These are phyloP conservation scores for Solanum chiquidenum DNA, from an alignment of 257 asterid genomes.

Conservation along the genomic window DNA sequence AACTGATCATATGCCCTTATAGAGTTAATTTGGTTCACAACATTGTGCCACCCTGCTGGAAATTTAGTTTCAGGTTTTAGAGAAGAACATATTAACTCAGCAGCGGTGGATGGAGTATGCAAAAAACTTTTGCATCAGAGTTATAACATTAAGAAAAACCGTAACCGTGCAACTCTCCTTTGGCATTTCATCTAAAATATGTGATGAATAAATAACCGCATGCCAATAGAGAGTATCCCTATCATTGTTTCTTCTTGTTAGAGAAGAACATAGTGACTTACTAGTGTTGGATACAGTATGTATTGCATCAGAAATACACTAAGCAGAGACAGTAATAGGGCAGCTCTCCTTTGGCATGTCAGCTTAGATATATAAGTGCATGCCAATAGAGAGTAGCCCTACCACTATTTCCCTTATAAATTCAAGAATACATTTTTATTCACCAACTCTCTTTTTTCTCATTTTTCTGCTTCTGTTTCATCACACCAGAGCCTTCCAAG, in stretches of 20 bases:
- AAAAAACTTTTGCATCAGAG: neutral
- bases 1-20: no score
- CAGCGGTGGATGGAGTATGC: neutral
- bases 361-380: conserved; percentile 1
- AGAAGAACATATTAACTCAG: neutral
- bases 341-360: conserved; percentile 65
- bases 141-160: conserved; percentile 15
- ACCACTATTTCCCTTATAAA: conserved; percentile 19
- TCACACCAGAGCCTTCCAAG: neutral
- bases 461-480: neutral
- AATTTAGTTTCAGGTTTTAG: neutral
- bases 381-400: conserved; percentile 47
- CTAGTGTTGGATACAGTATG: neutral
- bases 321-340: conserved; percentile 39
- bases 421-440: neutral
- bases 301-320: neutral
- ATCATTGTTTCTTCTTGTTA: conserved; percentile 19
- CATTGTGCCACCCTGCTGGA: neutral
- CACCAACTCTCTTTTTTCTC: no score
- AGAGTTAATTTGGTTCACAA: no score
- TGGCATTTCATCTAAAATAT: conserved; percentile 22
- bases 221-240: conserved; percentile 43
- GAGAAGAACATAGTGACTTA: neutral
- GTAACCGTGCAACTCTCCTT: conserved; percentile 39
- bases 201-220: neutral